These are phyloP conservation scores for Chrysoporthe puriensis DNA, from an alignment of 2,329 filamentous ascomycete genomes.

Conservation along the genomic window DNA sequence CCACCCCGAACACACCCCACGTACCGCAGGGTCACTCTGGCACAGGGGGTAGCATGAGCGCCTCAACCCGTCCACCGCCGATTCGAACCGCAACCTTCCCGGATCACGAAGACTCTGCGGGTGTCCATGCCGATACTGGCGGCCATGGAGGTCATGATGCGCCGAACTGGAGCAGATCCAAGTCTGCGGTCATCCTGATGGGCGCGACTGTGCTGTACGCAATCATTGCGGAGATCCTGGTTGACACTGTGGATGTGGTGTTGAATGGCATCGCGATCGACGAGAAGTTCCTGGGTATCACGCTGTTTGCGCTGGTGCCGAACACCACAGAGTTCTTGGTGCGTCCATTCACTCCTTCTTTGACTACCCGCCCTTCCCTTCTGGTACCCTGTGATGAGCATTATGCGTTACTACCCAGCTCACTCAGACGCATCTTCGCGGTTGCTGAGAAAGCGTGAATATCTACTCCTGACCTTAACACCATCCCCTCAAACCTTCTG, in stretches of 20 bases:
- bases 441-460: slow-evolving; percentile 18
- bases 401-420: slow-evolving; percentile 30
- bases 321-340: slow-evolving; percentile 98
- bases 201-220: slow-evolving; percentile 90
- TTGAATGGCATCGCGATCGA: slow-evolving; percentile 88
- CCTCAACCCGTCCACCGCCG: slow-evolving; percentile 35
- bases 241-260: slow-evolving; percentile 97
- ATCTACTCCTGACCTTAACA: slow-evolving; percentile 26
- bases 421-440: slow-evolving; percentile 24
- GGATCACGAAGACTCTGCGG: slow-evolving; percentile 50
- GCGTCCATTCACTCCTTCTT: slow-evolving; percentile 41
- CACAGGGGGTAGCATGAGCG: slow-evolving; percentile 22
- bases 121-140: slow-evolving; percentile 35
- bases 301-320: slow-evolving; percentile 92
- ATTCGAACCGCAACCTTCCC: slow-evolving; percentile 44
- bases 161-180: slow-evolving; percentile 94
- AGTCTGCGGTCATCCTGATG: slow-evolving; percentile 88
- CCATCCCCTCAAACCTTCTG: slow-evolving; percentile 8
- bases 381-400: slow-evolving; percentile 24
- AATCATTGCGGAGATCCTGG: slow-evolving; percentile 95
- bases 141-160: slow-evolving; percentile 83
- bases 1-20: slow-evolving; percentile 21
- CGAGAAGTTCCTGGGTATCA: slow-evolving; percentile 96
- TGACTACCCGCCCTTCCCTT: not conserved
- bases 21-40: slow-evolving; percentile 30